Base-by-base conservation (phyloP, 768 basidiomycete genomes). In the Pulveroboletus ravenelii region DNA sequence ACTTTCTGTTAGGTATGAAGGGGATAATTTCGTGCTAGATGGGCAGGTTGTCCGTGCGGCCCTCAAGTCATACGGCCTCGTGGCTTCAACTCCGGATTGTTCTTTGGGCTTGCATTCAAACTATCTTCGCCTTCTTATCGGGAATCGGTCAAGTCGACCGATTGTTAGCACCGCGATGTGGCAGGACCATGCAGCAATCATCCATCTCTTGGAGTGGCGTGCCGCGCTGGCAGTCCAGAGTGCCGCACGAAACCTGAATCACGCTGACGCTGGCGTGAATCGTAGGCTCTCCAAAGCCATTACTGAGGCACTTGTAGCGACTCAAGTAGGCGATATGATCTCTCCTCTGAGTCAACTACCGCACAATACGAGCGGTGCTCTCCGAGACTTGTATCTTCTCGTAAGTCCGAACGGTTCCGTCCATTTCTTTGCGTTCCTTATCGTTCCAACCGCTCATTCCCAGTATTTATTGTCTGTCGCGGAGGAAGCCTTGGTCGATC, bases 1-100 rank as follows among this genome's bases (percentile, higher is more conserved):
- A 61, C 30, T 35, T 15, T 30, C 10, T 38, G 0, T 6, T 52
- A 85, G 84, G 3, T 88, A 79, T 54, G 87, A 89, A 69, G 87
- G 87, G 13, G 88, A 90, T 60, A 89, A 90, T 61, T 89, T 78
- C 53, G 83, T 89, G 6, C 74, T 90, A 10, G 83, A 87, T 56
- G 75, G 79, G 42, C 88, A 90, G 66, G 85, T 87, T 31, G 79
- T 86, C 31, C 79, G 85, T 20, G 80, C 84, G 0, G 84, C 85
- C 3, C 66, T 87, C 27, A 89, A 87, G 57, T 75, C 84, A 0
- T 77, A 76, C 59, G 55, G 61, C 14, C 75, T 78, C 1, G 80
- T 79, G 0, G 73, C 76, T 13, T 52, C 48, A 14, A 14, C 41
- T 17, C 41, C 56, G 1, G 31, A 32, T 14, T 49, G 34, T 27